Evolutionary conservation across 495 filamentous ascomycete genomes (phyloP), one percentile per base, ranked within the genome.

Genomic region (Hyaloscypha finlandica): DNA sequence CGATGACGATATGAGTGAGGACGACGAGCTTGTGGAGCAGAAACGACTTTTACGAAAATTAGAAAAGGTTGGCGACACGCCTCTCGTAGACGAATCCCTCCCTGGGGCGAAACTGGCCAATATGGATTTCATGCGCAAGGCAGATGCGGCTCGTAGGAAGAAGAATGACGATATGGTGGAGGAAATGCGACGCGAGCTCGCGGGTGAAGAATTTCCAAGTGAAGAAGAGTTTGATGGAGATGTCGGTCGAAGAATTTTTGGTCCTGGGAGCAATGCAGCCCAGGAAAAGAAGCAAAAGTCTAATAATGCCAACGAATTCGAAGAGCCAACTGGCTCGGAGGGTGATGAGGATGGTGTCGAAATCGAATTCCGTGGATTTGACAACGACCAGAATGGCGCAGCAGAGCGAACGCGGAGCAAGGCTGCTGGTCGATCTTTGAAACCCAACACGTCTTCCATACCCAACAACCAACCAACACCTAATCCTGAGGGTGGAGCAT

Each of bases 81-180:
- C 82, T 64, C 48, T 75, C 62, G 5, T 74, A 64, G 77, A 69
- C 56, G 74, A 72, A 32, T 75, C 77, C n/a, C 78, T 77, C 61
- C 75, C 76, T 31, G 73, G 78, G 62, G 78, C 79, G 33, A 81
- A 73, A 55, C 79, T 97, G 9, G 81, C 86, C 70, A 82, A 83
- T 32, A 90, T 96, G 90, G 89, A 90, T 71, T 99, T 98, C 73
- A 99, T 99, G 95, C 86, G 88, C 69, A 92, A 88, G 52, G 93
- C 92, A 14, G 93, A 97, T 68, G 90, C 88, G 12, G 80, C 85
- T 48, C 85, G 85, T 68, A 93, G 88, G 73, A 86, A 87, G 61
- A 81, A 87, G 66, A 98, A 97, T 63, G 92, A 97, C 71, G 89
- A 90, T 48, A 85, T 91, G 51, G 78, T 95, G n/a, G 87, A 89